phyloP scores from a whole-genome alignment of 75 land plant species.

The Cryptomeria japonica region DNA sequence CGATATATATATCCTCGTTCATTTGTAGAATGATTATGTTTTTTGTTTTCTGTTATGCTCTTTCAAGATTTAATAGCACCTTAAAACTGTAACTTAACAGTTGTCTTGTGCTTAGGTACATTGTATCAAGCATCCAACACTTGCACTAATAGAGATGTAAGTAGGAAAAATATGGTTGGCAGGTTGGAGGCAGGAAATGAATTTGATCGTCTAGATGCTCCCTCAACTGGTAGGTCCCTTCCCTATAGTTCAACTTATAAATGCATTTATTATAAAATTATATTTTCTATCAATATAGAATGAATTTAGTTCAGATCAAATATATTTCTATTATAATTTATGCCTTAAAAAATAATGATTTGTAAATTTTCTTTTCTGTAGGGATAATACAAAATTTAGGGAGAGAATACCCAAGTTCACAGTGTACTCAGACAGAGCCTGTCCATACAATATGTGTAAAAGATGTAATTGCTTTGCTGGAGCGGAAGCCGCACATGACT shows the following conservation, averaged over 20 bases:
- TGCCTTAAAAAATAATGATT: neutral
- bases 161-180: neutral
- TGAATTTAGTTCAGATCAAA: neutral
- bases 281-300: neutral
- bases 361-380: constrained; percentile 14
- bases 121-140: neutral
- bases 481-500: constrained; percentile 81
- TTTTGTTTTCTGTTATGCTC: too few species aligned
- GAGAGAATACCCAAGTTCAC: constrained; percentile 17
- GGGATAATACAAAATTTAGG: constrained; percentile 25
- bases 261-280: too few species aligned
- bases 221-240: constrained; percentile 1
- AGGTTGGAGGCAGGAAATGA: neutral
- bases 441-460: constrained; percentile 53
- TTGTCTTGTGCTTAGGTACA: neutral
- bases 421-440: constrained; percentile 19
- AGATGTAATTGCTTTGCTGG: constrained; percentile 76
- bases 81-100: too few species aligned
- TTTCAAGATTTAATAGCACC: too few species aligned
- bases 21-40: too few species aligned
- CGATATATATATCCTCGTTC: too few species aligned
- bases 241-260: too few species aligned
- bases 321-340: neutral
- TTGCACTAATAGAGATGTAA: constrained; percentile 6
- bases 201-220: neutral